Conservation (phyloP, 495 filamentous ascomycete species). For the Evansstolkia leycettana region DNA sequence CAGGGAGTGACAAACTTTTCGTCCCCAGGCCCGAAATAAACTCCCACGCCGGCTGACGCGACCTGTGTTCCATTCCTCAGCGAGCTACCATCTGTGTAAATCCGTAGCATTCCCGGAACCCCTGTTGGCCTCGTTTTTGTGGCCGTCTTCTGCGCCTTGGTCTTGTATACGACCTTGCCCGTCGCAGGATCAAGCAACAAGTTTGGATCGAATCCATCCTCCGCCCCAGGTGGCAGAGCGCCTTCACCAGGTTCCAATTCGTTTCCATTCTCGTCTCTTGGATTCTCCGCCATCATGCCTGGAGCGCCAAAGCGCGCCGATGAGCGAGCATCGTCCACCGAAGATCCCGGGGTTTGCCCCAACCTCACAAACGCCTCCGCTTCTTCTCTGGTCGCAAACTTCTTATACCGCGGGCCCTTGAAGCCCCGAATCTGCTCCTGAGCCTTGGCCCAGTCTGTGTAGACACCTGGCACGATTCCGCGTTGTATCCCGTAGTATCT, state of each 20-base stretch:
- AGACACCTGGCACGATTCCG: slow-evolving; percentile 75
- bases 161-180: slow-evolving; percentile 50
- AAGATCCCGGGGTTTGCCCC: slow-evolving; percentile 17
- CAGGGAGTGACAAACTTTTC: slow-evolving; percentile 39
- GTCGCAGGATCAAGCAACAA: slow-evolving; percentile 41
- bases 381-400: slow-evolving; percentile 64
- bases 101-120: slow-evolving; percentile 43
- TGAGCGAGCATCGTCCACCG: not conserved
- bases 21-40: slow-evolving; percentile 71
- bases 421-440: slow-evolving; percentile 66
- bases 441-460: slow-evolving; percentile 73
- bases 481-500: slow-evolving; percentile 76
- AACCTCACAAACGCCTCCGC: slow-evolving; percentile 60
- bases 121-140: slow-evolving; percentile 30
- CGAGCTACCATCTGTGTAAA: slow-evolving; percentile 86
- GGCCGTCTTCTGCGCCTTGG: slow-evolving; percentile 28
- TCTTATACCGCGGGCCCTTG: slow-evolving; percentile 68
- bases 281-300: slow-evolving; percentile 18
- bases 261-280: slow-evolving; percentile 26
- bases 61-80: slow-evolving; percentile 61
- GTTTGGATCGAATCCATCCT: slow-evolving; percentile 52
- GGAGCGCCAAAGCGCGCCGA: slow-evolving; percentile 11
- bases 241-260: slow-evolving; percentile 42
- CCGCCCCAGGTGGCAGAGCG: slow-evolving; percentile 38
- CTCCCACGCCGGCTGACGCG: slow-evolving; percentile 74